phyloP scores from a whole-genome alignment of 108 stramenopile genomes.

The Nannochloropsis gaditana region DNA sequence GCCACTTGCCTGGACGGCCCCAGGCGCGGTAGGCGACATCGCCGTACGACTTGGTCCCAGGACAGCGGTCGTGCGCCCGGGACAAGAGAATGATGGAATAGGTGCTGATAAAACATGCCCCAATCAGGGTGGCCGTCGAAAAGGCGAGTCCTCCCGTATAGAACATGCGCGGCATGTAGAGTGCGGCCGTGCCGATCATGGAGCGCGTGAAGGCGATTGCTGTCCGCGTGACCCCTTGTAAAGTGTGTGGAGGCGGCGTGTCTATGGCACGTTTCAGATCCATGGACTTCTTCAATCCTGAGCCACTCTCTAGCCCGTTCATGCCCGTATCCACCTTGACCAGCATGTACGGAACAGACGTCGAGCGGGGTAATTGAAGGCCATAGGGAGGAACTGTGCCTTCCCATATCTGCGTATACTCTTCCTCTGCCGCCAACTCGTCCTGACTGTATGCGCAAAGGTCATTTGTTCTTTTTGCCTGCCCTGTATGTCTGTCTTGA shows the following conservation, averaged over 20 bases:
- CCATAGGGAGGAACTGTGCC: not conserved
- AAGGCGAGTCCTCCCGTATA: not conserved
- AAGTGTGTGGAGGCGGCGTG: not conserved
- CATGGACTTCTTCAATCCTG: not conserved
- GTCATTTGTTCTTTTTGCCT: not conserved
- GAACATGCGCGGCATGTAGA: constrained; percentile 17
- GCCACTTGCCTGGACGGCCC: constrained; percentile 7
- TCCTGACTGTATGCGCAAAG: not conserved
- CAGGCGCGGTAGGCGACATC: not conserved
- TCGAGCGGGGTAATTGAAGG: not conserved
- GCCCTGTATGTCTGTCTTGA: not conserved
- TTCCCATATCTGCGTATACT: constrained; percentile 8
- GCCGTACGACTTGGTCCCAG: not conserved
- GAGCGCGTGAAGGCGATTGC: not conserved
- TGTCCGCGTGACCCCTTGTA: constrained; percentile 5
- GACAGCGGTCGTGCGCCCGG: not conserved
- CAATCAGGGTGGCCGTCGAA: not conserved
- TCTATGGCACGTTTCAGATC: not conserved
- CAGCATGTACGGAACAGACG: not conserved
- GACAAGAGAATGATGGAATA: constrained; percentile 14
- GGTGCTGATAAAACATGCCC: constrained; percentile 1
- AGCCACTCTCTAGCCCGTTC: not conserved
- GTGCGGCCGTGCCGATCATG: constrained; percentile 6
- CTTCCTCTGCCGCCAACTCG: not conserved
- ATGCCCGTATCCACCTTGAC: not conserved